Conservation (phyloP, 75 land plant species). For the Adiantum capillusveneris region DNA sequence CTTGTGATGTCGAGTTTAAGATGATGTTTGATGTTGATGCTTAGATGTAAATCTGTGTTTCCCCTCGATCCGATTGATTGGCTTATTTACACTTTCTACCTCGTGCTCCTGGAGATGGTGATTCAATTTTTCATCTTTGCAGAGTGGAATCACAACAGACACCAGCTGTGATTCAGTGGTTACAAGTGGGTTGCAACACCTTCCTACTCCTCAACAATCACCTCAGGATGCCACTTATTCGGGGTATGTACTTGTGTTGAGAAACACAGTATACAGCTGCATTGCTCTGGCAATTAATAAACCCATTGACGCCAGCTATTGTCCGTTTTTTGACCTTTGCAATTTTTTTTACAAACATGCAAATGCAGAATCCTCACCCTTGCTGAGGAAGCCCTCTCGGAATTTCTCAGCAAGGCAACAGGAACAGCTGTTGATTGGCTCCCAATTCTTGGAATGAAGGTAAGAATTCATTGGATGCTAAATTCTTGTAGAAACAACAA, state of each 20-base stretch:
- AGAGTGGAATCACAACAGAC: constrained; percentile 51
- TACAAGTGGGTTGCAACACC: constrained; percentile 73
- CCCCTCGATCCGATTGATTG: too few species aligned
- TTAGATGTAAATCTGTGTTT: too few species aligned
- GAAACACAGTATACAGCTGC: too few species aligned
- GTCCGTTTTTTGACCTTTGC: constrained; percentile 1
- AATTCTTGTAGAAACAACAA: too few species aligned
- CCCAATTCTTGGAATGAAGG: constrained; percentile 99
- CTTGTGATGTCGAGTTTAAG: too few species aligned
- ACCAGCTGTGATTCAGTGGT: constrained; percentile 91
- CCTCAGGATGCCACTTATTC: constrained; percentile 90
- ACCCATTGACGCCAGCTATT: too few species aligned
- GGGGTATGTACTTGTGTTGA: constrained; percentile 39
- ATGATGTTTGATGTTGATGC: too few species aligned
- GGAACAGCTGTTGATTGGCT: constrained; percentile 99
- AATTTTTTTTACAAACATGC: neutral
- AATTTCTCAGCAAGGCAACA: constrained; percentile 92
- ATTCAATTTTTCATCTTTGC: neutral
- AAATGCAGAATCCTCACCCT: constrained; percentile 66
- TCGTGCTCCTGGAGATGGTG: too few species aligned
- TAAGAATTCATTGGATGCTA: too few species aligned
- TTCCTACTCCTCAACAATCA: constrained; percentile 51
- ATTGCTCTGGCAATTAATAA: too few species aligned
- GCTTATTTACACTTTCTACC: too few species aligned
- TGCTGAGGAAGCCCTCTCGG: constrained; percentile 91